Percentiles rank a stretch among this genome's conserved stretches.
Conservation (phyloP, 495 filamentous ascomycete species). For the Penicillium cinerascens region DNA sequence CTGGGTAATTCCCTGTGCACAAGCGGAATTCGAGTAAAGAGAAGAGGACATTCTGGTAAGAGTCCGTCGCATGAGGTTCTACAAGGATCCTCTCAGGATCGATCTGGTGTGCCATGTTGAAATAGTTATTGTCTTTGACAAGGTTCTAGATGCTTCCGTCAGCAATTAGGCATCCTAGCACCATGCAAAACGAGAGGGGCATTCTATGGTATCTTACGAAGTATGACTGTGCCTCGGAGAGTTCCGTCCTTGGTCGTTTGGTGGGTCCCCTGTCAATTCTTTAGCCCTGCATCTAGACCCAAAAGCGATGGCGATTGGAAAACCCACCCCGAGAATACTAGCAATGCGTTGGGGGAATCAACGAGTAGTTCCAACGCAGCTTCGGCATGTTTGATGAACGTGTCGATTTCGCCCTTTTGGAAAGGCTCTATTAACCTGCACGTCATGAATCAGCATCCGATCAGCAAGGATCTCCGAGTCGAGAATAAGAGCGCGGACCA, state of each 20-base stretch:
- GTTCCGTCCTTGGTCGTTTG: slow-evolving; percentile 44
- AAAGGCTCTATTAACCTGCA: slow-evolving; percentile 59
- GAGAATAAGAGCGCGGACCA: slow-evolving; percentile 48
- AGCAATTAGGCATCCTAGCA: not conserved
- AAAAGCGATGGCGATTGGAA: not conserved
- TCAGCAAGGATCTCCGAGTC: not conserved
- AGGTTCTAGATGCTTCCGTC: slow-evolving; percentile 45
- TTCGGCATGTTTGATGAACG: slow-evolving; percentile 68
- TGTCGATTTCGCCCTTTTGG: slow-evolving; percentile 67
- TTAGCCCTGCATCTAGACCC: slow-evolving; percentile 3
- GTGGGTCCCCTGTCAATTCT: slow-evolving; percentile 54
- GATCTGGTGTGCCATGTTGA: slow-evolving; percentile 14
- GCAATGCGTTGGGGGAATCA: slow-evolving; percentile 37
- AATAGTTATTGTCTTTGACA: slow-evolving; percentile 38
- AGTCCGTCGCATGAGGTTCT: slow-evolving; percentile 72
- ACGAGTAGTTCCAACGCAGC: slow-evolving; percentile 52
- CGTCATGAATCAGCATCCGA: not conserved
- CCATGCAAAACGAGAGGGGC: not conserved
- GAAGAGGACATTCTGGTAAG: slow-evolving; percentile 74
- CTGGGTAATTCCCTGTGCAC: slow-evolving; percentile 34
- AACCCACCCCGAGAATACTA: slow-evolving; percentile 66
- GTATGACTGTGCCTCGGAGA: slow-evolving; percentile 69
- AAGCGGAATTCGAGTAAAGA: slow-evolving; percentile 58
- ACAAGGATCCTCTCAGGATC: slow-evolving; percentile 36
- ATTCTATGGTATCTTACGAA: slow-evolving; percentile 28